phyloP scores from a whole-genome alignment of 768 basidiomycete species.

The Imleria badia region DNA sequence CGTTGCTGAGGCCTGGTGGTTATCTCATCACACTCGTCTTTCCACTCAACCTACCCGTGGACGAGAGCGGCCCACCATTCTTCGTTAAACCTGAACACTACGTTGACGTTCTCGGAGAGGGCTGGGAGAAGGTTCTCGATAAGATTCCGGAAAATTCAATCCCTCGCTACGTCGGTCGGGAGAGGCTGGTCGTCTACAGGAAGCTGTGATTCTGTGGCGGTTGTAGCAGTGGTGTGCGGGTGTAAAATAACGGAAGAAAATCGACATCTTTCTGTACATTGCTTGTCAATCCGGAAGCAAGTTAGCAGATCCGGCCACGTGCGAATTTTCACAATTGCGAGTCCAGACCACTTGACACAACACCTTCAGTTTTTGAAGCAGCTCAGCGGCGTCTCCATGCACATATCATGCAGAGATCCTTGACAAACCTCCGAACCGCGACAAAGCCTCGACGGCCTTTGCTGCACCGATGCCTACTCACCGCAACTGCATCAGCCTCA shows the following conservation, averaged over 20 bases:
- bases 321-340: constrained; percentile 11
- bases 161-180: constrained; percentile 44
- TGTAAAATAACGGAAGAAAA: neutral
- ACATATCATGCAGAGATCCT: constrained; percentile 23
- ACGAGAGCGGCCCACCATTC: constrained; percentile 61
- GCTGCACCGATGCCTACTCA: constrained; percentile 4
- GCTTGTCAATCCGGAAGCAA: no score
- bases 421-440: constrained; percentile 18
- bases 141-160: constrained; percentile 47
- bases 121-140: constrained; percentile 56
- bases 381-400: constrained; percentile 11
- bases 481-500: constrained; percentile 9
- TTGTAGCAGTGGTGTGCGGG: no score
- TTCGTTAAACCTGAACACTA: constrained; percentile 60
- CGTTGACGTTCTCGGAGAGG: constrained; percentile 44
- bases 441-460: constrained; percentile 7
- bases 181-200: constrained; percentile 46
- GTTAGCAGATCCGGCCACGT: no score
- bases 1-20: constrained; percentile 59
- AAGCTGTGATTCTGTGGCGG: neutral
- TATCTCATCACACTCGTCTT: constrained; percentile 59
- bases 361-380: neutral
- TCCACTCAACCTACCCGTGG: constrained; percentile 48
- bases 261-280: no score
- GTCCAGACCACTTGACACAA: neutral